A percentile compares a stretch with the other conserved stretches of the same genome.
Conservation (phyloP, 225 moss, liverwort and hornwort species). For the Sphagnum tenellum region DNA sequence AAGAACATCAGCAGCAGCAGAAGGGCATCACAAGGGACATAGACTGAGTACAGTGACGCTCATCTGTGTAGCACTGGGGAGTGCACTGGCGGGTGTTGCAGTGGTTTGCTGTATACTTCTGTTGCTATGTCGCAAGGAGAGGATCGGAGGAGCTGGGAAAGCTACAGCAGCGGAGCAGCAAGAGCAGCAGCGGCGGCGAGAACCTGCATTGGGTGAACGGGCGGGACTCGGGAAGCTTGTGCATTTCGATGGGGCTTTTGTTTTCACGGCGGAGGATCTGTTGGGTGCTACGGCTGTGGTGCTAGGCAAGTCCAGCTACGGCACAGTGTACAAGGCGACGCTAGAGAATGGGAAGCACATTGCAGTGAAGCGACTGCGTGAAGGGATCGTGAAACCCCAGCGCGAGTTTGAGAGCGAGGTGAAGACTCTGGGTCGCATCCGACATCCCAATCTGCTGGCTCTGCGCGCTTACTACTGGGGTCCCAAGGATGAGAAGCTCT, state of each 20-base stretch:
- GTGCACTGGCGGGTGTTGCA: conserved; percentile 49
- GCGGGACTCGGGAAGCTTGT: conserved; percentile 61
- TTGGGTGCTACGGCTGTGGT: conserved; percentile 88
- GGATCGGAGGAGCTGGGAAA: conserved; percentile 5
- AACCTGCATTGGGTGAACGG: conserved; percentile 47
- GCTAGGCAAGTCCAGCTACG: conserved; percentile 82
- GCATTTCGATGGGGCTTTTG: conserved; percentile 72
- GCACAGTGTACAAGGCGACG: conserved; percentile 89
- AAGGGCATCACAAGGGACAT: conserved; percentile 28
- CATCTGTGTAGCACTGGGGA: conserved; percentile 31
- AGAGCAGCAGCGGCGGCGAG: too few relatives aligned
- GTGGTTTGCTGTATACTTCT: conserved; percentile 42
- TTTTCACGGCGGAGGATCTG: conserved; percentile 75
- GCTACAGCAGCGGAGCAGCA: conserved; percentile 33
- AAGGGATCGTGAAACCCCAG: conserved; percentile 76
- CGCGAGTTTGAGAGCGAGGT: conserved; percentile 73
- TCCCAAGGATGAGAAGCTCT: conserved; percentile 89
- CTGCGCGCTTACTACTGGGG: conserved; percentile 88
- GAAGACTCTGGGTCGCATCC: conserved; percentile 67
- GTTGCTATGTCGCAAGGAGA: conserved; percentile 25
- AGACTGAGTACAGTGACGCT: conserved; percentile 27
- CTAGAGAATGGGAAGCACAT: conserved; percentile 70
- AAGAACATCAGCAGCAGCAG: background rate
- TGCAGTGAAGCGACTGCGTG: conserved; percentile 73
- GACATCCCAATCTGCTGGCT: conserved; percentile 77